Evolutionary conservation across 805 yeast genomes (phyloP), one percentile per base, ranked within the genome.

Genomic region (Nakazawaea populi): DNA sequence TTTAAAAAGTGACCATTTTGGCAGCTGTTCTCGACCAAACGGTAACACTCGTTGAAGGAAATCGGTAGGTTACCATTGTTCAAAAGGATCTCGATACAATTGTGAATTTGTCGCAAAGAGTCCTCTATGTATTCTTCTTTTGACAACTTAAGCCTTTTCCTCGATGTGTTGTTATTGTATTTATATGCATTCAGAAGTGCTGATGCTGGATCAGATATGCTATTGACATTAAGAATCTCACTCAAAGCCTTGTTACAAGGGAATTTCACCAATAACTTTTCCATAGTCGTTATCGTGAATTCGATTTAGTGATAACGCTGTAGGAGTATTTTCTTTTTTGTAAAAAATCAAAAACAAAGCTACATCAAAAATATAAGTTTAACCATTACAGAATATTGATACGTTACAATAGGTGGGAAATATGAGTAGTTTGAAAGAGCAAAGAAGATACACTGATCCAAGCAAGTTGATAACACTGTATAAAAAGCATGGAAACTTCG

Each of bases 401-500:
- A 18, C 24, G 24, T 18, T 3, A 18, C 24, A 18, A 18, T 18
- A 18, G 24, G 35, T 32, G 35, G 35, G 35, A 32, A 2, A 32
- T 32, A 42, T 10, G 38, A 36, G 14, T 18, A 47, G 24, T 24
- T 41, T 34, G 43, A 44, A 47, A 30, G 46, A 48, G 30, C 42
- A 42, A 40, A 35, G 46, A 44, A 12, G 11, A n/a, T 46, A 35
- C 14, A 47, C 53, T 10, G 68, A 72, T 52, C 73, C 74, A 28
- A 71, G 68, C 45, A 69, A 66, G 45, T 60, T 74, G n/a, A 60
- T 72, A 0, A 59, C 62, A 0, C 59, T 64, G 3, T 74, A 71
- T 58, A 74, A 74, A 61, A 72, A 68, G 52, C 69, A 66, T 44
- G 78, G 78, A 1, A 51, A 66, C 1, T 74, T 74, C 51, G 78